phyloP scores from a whole-genome alignment of 2,329 filamentous ascomycete species.

The Aspergillus piperis region DNA sequence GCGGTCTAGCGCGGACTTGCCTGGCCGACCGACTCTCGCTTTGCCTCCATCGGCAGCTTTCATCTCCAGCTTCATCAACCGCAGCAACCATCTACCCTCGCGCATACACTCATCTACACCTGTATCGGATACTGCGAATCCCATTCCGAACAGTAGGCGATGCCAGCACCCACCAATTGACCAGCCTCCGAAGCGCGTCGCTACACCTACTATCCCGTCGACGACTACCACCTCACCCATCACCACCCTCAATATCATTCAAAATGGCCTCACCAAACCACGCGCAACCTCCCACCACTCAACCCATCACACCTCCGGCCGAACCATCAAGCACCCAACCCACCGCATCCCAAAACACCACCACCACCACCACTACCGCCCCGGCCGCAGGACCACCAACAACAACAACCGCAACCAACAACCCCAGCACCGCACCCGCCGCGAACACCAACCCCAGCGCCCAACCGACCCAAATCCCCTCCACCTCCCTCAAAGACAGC shows the following conservation, averaged over 20 bases:
- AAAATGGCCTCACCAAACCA: slow-evolving; percentile 40
- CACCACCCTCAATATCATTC: background rate
- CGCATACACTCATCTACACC: background rate
- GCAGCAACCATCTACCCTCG: background rate
- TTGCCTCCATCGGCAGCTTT: background rate
- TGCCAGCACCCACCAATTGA: background rate
- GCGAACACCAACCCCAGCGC: slow-evolving; percentile 21
- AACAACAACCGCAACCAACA: slow-evolving; percentile 25
- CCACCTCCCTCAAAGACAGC: slow-evolving; percentile 49
- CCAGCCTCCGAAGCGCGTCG: background rate
- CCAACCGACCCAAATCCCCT: slow-evolving; percentile 41
- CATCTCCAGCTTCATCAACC: background rate
- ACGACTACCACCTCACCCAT: background rate
- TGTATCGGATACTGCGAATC: background rate
- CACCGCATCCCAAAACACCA: background rate
- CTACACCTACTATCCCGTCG: slow-evolving; percentile 1
- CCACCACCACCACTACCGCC: slow-evolving; percentile 21
- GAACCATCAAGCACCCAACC: slow-evolving; percentile 30
- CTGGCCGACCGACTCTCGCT: background rate
- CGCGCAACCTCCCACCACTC: slow-evolving; percentile 27
- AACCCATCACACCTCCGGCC: slow-evolving; percentile 47
- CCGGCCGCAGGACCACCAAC: slow-evolving; percentile 20
- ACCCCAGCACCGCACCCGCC: slow-evolving; percentile 18
- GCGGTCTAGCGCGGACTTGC: background rate
- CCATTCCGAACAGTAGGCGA: background rate